A percentile compares a stretch with the other conserved stretches of the same genome.
phyloP scores from a whole-genome alignment of 768 basidiomycete genomes.

The Cytidiella melzeri region DNA sequence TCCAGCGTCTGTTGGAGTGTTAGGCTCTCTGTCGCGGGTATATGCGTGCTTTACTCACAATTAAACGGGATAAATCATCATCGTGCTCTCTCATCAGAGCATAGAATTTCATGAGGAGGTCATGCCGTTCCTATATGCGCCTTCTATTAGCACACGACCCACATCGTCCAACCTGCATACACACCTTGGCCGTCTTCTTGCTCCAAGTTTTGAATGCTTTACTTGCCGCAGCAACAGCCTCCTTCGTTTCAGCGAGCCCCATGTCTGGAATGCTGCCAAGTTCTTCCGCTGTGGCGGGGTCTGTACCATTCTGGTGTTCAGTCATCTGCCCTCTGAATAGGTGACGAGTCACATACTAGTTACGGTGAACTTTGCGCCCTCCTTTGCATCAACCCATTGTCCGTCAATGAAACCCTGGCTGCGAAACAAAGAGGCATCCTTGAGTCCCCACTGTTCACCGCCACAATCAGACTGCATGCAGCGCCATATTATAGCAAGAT shows the following conservation, averaged over 20 bases:
- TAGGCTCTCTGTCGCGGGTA: background rate
- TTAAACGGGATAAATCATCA: slow-evolving; percentile 83
- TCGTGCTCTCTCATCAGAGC: slow-evolving; percentile 74
- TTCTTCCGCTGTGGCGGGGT: slow-evolving; percentile 81
- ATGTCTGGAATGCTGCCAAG: slow-evolving; percentile 89
- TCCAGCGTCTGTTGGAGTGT: slow-evolving; percentile 64
- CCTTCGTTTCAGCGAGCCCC: slow-evolving; percentile 75
- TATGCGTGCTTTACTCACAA: slow-evolving; percentile 43
- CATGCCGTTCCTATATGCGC: slow-evolving; percentile 60
- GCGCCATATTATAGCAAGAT: background rate
- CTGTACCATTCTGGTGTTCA: no score
- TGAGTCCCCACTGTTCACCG: slow-evolving; percentile 60
- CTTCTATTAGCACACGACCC: background rate
- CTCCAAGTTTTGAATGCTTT: slow-evolving; percentile 83
- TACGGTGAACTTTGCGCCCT: slow-evolving; percentile 66
- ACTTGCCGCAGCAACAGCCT: slow-evolving; percentile 78
- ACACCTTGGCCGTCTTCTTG: slow-evolving; percentile 79
- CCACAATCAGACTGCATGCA: background rate
- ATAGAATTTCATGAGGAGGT: slow-evolving; percentile 75
- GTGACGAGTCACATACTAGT: slow-evolving; percentile 49
- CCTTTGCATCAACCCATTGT: slow-evolving; percentile 78
- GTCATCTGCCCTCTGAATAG: background rate
- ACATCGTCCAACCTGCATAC: background rate
- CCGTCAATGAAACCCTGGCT: slow-evolving; percentile 78
- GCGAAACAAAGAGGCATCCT: slow-evolving; percentile 70